phyloP scores from a whole-genome alignment of 139 green algal genomes.

The Chloropicon primus region DNA sequence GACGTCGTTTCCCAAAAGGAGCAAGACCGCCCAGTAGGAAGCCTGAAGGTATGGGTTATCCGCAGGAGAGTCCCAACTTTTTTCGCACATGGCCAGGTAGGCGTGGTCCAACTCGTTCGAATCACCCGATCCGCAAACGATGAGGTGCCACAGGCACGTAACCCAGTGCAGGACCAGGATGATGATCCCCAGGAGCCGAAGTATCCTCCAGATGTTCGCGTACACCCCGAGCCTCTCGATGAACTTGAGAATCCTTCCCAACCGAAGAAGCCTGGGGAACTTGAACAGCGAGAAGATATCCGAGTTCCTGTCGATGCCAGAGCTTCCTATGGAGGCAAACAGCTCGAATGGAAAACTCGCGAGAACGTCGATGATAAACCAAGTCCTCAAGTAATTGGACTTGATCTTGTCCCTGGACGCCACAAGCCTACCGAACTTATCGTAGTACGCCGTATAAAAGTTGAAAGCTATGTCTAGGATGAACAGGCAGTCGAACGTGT shows the following conservation, averaged over 20 bases:
- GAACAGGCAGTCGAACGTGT: slow-evolving; percentile 22
- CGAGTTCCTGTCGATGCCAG: not conserved
- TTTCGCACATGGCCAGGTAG: not conserved
- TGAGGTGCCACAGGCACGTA: slow-evolving; percentile 25
- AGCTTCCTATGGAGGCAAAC: not conserved
- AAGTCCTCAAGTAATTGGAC: slow-evolving; percentile 20
- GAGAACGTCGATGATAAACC: slow-evolving; percentile 42
- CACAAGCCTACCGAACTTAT: slow-evolving; percentile 35
- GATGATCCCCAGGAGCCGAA: slow-evolving; percentile 33
- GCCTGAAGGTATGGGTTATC: slow-evolving; percentile 13
- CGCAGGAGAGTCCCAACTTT: not conserved
- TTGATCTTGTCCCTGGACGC: slow-evolving; percentile 20
- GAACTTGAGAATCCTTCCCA: slow-evolving; percentile 39
- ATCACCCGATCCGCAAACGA: not conserved
- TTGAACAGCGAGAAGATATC: slow-evolving; percentile 9
- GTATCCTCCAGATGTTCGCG: slow-evolving; percentile 39
- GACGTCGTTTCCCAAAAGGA: slow-evolving; percentile 44
- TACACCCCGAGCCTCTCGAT: slow-evolving; percentile 40
- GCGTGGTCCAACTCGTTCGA: not conserved
- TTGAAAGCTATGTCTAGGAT: slow-evolving; percentile 37
- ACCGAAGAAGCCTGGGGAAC: slow-evolving; percentile 39
- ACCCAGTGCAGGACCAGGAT: slow-evolving; percentile 49
- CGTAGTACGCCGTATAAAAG: slow-evolving; percentile 43
- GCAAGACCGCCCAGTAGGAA: slow-evolving; percentile 29
- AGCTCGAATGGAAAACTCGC: slow-evolving; percentile 40